These are phyloP conservation scores for Rhodotorula sp. DNA, from an alignment of 1,284 basidiomycete genomes.

Conservation along the genomic window DNA sequence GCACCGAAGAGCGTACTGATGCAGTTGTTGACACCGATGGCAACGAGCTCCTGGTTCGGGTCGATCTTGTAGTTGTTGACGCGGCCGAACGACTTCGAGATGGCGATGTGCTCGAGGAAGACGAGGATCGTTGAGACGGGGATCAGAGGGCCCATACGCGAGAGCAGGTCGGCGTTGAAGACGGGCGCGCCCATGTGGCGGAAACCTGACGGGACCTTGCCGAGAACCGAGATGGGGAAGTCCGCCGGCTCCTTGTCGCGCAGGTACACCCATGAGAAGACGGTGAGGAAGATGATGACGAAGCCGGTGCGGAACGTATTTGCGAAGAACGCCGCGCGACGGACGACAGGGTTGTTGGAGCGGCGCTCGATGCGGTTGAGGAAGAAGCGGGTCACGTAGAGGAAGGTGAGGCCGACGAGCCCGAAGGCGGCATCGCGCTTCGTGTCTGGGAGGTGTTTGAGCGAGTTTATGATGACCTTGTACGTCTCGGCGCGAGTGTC, in stretches of 20 bases:
- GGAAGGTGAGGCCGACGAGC: slow-evolving; percentile 67
- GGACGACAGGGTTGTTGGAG: slow-evolving; percentile 46
- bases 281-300: slow-evolving; percentile 77
- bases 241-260: slow-evolving; percentile 62
- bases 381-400: slow-evolving; percentile 73
- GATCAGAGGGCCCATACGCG: slow-evolving; percentile 71
- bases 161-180: slow-evolving; percentile 62
- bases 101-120: slow-evolving; percentile 94
- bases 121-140: slow-evolving; percentile 94
- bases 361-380: slow-evolving; percentile 56
- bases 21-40: slow-evolving; percentile 83
- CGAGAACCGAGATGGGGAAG: slow-evolving; percentile 83
- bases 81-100: slow-evolving; percentile 83
- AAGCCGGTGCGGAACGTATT: slow-evolving; percentile 83
- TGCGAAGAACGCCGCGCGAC: slow-evolving; percentile 84
- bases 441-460: slow-evolving; percentile 75
- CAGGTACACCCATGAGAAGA: slow-evolving; percentile 80
- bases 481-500: slow-evolving; percentile 80
- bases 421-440: slow-evolving; percentile 88
- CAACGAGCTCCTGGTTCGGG: slow-evolving; percentile 94
- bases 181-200: slow-evolving; percentile 69
- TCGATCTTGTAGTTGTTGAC: slow-evolving; percentile 97
- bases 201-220: slow-evolving; percentile 63
- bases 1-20: slow-evolving; percentile 55
- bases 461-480: slow-evolving; percentile 83